Percentiles rank a stretch among this genome's conserved stretches.
Conservation (phyloP, 1,284 basidiomycete genomes). For the Cutaneotrichosporon spelunceum region DNA sequence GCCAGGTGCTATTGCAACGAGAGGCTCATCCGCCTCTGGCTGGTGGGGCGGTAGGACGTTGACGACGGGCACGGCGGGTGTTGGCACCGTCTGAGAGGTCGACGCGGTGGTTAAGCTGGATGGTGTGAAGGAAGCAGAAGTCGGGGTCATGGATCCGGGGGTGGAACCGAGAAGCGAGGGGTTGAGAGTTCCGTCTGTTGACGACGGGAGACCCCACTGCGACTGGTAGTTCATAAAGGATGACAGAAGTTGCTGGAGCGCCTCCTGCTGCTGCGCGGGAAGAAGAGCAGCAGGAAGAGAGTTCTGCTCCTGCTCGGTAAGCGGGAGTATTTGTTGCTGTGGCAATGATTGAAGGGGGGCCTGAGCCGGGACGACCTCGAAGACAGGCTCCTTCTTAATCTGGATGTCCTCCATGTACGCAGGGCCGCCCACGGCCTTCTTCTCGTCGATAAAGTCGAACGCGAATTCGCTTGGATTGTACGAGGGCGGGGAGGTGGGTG, state of each 20-base stretch:
- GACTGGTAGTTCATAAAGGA: constrained; percentile 42
- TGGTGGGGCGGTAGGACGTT: constrained; percentile 1
- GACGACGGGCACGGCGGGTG: background rate
- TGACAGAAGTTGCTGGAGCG: constrained; percentile 40
- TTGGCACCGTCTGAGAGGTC: background rate
- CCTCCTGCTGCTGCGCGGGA: constrained; percentile 41
- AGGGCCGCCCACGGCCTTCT: constrained; percentile 17
- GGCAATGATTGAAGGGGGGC: constrained; percentile 6
- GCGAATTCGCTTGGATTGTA: constrained; percentile 33
- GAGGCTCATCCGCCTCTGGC: constrained; percentile 34
- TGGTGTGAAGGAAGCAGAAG: constrained; percentile 3
- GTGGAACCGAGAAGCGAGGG: constrained; percentile 29
- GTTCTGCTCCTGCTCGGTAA: constrained; percentile 12
- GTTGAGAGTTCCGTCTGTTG: constrained; percentile 19
- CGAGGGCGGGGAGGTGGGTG: constrained; percentile 20
- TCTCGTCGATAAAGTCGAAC: constrained; percentile 33
- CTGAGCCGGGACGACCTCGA: constrained; percentile 27
- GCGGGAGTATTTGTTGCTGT: constrained; percentile 4
- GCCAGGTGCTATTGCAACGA: constrained; percentile 31
- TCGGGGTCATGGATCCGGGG: background rate
- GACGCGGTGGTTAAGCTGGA: background rate
- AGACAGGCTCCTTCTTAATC: constrained; percentile 42
- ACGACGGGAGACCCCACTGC: constrained; percentile 30
- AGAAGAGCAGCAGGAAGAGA: constrained; percentile 20
- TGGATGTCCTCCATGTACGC: constrained; percentile 20